Evolutionary conservation across 2,329 filamentous ascomycete genomes (phyloP).

Genomic region (Trichoderma lentiforme): DNA sequence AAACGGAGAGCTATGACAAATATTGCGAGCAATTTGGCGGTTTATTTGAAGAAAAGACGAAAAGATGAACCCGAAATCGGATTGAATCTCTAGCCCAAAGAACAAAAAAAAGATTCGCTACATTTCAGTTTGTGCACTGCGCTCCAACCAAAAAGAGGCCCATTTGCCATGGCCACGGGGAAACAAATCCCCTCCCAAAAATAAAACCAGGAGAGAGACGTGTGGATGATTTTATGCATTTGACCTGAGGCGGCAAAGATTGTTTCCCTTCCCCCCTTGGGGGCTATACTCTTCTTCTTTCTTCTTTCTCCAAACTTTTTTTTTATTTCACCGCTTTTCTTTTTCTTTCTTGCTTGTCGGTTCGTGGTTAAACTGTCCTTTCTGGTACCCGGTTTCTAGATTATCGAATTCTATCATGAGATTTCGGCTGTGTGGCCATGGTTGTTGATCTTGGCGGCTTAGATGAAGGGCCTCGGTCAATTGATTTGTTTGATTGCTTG

Average conservation of each 20-base stretch:
- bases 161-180: not conserved
- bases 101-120: not conserved
- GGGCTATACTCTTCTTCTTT: not conserved
- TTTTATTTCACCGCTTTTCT: not conserved
- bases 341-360: not conserved
- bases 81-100: not conserved
- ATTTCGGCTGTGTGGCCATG: not conserved
- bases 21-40: not conserved
- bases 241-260: conserved; percentile 6
- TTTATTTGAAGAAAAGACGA: not conserved
- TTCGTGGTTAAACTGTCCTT: not conserved
- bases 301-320: not conserved
- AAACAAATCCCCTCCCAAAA: not conserved
- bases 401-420: conserved; percentile 1
- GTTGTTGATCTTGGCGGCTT: not conserved
- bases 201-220: not conserved
- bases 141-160: not conserved
- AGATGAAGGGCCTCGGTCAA: not conserved
- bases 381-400: not conserved
- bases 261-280: not conserved
- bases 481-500: not conserved
- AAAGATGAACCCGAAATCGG: not conserved
- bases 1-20: not conserved
- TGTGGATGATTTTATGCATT: conserved; percentile 2
- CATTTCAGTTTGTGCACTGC: not conserved